Evolutionary conservation across 2,329 filamentous ascomycete genomes (phyloP).

Genomic region (Blastomyces gilchristii): DNA sequence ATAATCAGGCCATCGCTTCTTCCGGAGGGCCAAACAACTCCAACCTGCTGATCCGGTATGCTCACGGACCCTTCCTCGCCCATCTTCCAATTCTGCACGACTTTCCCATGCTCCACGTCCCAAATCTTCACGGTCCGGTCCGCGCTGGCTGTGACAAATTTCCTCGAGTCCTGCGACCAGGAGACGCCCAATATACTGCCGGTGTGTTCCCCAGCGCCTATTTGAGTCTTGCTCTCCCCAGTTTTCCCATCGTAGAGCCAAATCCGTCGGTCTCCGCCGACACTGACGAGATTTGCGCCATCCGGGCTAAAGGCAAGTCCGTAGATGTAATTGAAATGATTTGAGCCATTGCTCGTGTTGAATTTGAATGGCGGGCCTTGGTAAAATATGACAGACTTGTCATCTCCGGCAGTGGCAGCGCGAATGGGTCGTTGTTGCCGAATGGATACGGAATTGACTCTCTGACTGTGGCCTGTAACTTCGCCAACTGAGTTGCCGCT

Average conservation of each 20-base stretch:
- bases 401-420: constrained; percentile 83
- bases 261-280: constrained; percentile 84
- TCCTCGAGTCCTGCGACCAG: constrained; percentile 78
- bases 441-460: constrained; percentile 84
- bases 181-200: constrained; percentile 88
- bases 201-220: constrained; percentile 65
- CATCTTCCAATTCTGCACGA: constrained; percentile 72
- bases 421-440: constrained; percentile 81
- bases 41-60: constrained; percentile 80
- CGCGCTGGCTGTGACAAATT: constrained; percentile 81
- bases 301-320: constrained; percentile 85
- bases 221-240: constrained; percentile 65
- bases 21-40: constrained; percentile 78
- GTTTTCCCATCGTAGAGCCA: constrained; percentile 96
- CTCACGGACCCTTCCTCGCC: constrained; percentile 62
- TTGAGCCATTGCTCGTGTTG: constrained; percentile 64
- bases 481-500: constrained; percentile 94
- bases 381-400: constrained; percentile 81
- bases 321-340: constrained; percentile 83
- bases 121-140: constrained; percentile 93
- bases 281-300: constrained; percentile 68
- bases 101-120: constrained; percentile 72
- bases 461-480: constrained; percentile 80
- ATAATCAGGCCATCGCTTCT: constrained; percentile 80
- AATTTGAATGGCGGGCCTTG: constrained; percentile 96